Evolutionary conservation across 352 stramenopile genomes (phyloP).

Genomic region (Globisporangium mamillatum): DNA sequence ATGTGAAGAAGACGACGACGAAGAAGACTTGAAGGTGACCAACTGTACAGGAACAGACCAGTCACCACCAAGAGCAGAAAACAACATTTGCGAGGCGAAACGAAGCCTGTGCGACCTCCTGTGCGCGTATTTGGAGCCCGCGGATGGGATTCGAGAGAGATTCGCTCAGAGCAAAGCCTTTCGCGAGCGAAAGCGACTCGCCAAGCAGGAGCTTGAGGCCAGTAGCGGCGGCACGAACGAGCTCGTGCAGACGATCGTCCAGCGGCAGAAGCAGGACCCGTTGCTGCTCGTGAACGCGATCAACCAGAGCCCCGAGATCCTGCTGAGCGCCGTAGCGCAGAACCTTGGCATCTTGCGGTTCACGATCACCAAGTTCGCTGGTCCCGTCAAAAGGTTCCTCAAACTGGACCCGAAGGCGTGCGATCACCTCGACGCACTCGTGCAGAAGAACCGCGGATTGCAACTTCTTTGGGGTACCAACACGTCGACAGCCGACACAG

Average conservation of each 20-base stretch:
- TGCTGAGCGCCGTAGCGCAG: constrained; percentile 53
- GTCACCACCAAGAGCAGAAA: not conserved
- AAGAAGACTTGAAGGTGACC: not conserved
- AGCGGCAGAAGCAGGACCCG: constrained; percentile 49
- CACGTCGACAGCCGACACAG: constrained; percentile 3
- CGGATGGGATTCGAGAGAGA: constrained; percentile 44
- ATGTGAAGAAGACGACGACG: constrained; percentile 37
- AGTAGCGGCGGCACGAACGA: constrained; percentile 18
- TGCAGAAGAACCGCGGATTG: constrained; percentile 49
- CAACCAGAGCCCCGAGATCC: constrained; percentile 61
- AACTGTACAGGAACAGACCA: not conserved
- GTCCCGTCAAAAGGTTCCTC: constrained; percentile 64
- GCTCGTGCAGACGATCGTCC: constrained; percentile 52
- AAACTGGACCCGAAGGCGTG: constrained; percentile 53
- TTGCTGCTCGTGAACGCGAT: constrained; percentile 55
- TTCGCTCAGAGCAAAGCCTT: constrained; percentile 38
- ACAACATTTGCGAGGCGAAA: constrained; percentile 21
- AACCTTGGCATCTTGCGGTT: constrained; percentile 75
- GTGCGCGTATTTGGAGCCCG: constrained; percentile 37
- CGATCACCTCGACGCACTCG: constrained; percentile 50
- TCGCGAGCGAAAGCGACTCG: constrained; percentile 23
- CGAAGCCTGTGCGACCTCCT: constrained; percentile 39
- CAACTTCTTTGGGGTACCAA: constrained; percentile 60
- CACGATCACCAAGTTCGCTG: constrained; percentile 63
- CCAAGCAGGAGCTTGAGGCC: constrained; percentile 26